Base-by-base conservation (phyloP, 257 asterid genomes). In the Fraxinus anomala region DNA sequence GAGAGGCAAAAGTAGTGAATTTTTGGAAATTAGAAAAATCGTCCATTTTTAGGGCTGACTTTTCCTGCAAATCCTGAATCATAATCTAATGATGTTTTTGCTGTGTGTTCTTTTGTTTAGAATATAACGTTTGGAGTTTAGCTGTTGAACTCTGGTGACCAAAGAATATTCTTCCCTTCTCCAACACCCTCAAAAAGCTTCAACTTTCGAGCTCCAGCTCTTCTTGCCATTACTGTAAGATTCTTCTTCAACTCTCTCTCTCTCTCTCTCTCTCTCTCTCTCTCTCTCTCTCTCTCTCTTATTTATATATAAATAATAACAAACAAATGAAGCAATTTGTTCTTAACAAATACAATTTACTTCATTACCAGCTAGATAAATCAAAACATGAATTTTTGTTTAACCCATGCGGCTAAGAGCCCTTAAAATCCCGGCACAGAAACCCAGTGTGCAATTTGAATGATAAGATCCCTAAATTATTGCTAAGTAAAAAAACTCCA, bases 21-120 rank as follows among this genome's bases (percentile, higher is more conserved):
- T 85, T 93, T 88, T 91, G 26, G 93, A 85, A 88, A 75, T 76
- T 81, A 42, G 97, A 79, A 92, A 82, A 80, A 94, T 89, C 92
- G 92, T 89, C 89, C 77, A 74, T 76, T 91, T 91, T 94, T 92
- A 84, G 96, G 91, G 96, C 96, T 93, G 93, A 89, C 96, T 88
- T 91, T 85, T 79, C 80, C 89, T 88, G 88, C 77, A 21, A 73
- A 82, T 78, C 66, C 78, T 83, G 83, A 91, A 91, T 89, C 90
- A 91, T 91, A 93, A 89, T 91, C 93, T 89, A 90, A 93, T 91
- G 72, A 90, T 91, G 86, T 80, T 80, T 90, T 77, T 79, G 83
- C 91, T 84, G 90, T 90, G 49, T 67, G 80, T 77, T 61, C 10
- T 34, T 77, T 93, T 81, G 86, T 88, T 91, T 91, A 91, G 78